Evolutionary conservation across 768 basidiomycete genomes (phyloP), one percentile per base, ranked within the genome.

Genomic region (Phlebiopsis gigantea): DNA sequence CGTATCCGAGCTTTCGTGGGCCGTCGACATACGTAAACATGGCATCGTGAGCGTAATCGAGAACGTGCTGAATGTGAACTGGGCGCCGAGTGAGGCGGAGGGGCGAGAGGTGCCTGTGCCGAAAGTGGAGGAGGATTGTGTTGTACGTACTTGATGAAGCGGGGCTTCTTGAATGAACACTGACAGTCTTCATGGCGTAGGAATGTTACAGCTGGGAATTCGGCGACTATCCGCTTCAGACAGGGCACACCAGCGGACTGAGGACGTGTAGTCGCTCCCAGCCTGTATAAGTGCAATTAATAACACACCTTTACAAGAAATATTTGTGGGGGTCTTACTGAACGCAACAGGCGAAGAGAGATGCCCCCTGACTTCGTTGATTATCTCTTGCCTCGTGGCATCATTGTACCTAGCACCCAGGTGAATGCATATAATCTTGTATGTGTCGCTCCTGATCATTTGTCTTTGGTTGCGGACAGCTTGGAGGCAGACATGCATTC

Each of bases 1-100:
- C 0, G 93, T 98, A 19, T 81, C 84, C 1, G 84, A 91, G 63
- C 75, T 87, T 3, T 84, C 86, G 3, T 99, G 96, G 96, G 59
- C 82, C 1, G 92, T 93, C 25, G 84, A 93, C 66, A 68, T 97
- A 43, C 82, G 90, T 24, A 88, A 76, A 2, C 94, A 97, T 62
- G 77, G 82, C 4, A 94, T 97, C 61, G 82, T 84, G 25, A 82
- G 75, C 49, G 79, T 96, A 44, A 90, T 95, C 61, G 88, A 93
- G 56, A 78, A 78, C 53, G 58, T 96, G 19, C 73, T 96, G 51
- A 76, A 73, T 3, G 71, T 83, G 41, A 86, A 87, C 2, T 96
- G 94, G 93, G 68, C 74, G 1, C 75, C 85, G 4, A 82, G 82
- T 50, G 69, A 73, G n/a, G 83, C 83, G 53, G 68, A 68, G 5